Conservation (phyloP, 2,329 filamentous ascomycete species). For the Ophiostoma ips region DNA sequence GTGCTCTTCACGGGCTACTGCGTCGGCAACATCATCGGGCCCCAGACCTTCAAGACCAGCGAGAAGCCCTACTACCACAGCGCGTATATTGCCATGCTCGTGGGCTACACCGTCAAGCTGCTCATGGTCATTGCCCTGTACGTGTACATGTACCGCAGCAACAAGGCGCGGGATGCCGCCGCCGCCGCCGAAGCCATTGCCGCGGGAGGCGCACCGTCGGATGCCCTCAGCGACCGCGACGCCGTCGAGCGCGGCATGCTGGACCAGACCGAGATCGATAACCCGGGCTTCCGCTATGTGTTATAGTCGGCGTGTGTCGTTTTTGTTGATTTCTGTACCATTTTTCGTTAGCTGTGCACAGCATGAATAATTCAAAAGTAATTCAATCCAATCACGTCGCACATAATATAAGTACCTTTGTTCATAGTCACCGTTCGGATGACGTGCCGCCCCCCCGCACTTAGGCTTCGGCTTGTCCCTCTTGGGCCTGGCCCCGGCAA, state of each 20-base stretch:
- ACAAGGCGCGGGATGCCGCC: conserved; percentile 38
- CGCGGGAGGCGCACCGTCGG: neutral
- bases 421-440: no score
- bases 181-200: conserved; percentile 26
- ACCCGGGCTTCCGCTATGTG: conserved; percentile 17
- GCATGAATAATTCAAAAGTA: neutral
- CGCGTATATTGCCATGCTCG: conserved; percentile 38
- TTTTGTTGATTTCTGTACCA: neutral
- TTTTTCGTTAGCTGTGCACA: neutral
- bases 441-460: neutral
- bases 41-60: conserved; percentile 35
- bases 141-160: conserved; percentile 39
- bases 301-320: neutral
- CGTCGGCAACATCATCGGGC: conserved; percentile 39
- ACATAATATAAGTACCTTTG: no score
- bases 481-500: neutral
- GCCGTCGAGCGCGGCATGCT: conserved; percentile 10
- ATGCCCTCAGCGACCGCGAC: neutral
- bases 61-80: conserved; percentile 36
- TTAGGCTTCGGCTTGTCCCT: neutral
- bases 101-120: conserved; percentile 40
- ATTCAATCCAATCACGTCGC: no score
- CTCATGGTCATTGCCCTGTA: conserved; percentile 35
- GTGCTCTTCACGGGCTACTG: conserved; percentile 39
- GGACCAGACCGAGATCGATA: conserved; percentile 17